These are phyloP conservation scores for Brasenia schreberi DNA, from an alignment of 164 flowering plant species.

Conservation along the genomic window DNA sequence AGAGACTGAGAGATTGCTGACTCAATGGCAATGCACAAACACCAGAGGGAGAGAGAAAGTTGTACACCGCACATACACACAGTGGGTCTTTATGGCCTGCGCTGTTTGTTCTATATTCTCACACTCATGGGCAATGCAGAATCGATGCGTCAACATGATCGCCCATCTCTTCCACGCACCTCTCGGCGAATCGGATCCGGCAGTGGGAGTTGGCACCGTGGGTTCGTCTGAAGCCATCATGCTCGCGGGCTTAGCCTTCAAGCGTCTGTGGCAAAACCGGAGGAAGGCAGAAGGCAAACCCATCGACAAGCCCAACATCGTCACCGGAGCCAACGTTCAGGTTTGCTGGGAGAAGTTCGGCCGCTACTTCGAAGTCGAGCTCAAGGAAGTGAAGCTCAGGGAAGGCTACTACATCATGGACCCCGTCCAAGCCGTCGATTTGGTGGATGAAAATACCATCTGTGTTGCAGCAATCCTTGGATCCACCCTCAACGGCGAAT, in stretches of 20 bases:
- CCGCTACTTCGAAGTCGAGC: conserved; percentile 10
- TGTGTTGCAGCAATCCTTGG: conserved; percentile 11
- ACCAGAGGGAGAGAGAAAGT: no score
- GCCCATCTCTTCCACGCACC: conserved; percentile 14
- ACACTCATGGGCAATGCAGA: conserved; percentile 2
- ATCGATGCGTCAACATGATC: conserved; percentile 15
- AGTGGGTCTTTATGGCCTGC: not conserved
- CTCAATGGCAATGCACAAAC: no score
- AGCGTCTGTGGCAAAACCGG: conserved; percentile 14
- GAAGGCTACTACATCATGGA: conserved; percentile 13
- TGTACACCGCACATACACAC: no score
- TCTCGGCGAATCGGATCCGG: conserved; percentile 3
- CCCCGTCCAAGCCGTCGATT: conserved; percentile 10
- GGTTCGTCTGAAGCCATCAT: conserved; percentile 18
- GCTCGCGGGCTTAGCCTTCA: conserved; percentile 19
- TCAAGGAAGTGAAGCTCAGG: conserved; percentile 13
- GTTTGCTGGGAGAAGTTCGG: conserved; percentile 16
- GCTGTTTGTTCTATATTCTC: not conserved
- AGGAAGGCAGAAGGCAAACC: conserved; percentile 11
- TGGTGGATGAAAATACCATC: conserved; percentile 14
- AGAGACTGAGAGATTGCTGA: no score
- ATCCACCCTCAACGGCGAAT: conserved; percentile 11
- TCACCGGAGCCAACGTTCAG: conserved; percentile 15
- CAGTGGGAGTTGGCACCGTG: conserved; percentile 15
- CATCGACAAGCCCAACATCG: conserved; percentile 11